Evolutionary conservation across 2,329 filamentous ascomycete species (phyloP), one percentile per base, ranked within the genome.

Genomic region (Aspergillus ochraceus): DNA sequence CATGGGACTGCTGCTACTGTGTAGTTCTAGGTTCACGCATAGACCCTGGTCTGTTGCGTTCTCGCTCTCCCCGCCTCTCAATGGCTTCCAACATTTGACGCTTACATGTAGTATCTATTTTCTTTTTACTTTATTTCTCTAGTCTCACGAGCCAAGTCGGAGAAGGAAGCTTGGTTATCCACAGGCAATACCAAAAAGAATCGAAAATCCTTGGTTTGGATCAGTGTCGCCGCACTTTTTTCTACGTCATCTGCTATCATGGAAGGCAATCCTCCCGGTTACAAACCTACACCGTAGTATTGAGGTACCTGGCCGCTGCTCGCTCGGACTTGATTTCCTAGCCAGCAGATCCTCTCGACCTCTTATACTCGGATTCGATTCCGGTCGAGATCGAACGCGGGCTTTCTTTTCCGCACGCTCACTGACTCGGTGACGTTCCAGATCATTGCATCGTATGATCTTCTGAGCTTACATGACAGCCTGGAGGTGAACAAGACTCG

Each of bases 281-380:
- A 30, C n/a, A 32, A 29, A 50, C n/a, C 22, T 54, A 26, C 52
- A 45, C 42, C 22, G 52, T 54, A 46, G 32, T 22, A n/a, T 42
- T 36, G 36, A 54, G 42, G 24, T 24, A 24, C 24, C 4, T 36
- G 12, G 11, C 32, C 26, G 24, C 54, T 39, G 17, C 22, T 57
- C 58, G 17, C 22, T 57, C 58, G 54, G 58, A 60, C 58, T 54
- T 47, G 50, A 60, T 32, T 60, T 58, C 58, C 58, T 58, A 4
- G 26, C 58, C 58, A 51, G 49, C 55, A 24, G 19, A 47, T 4
- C 12, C 19, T 12, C 22, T 12, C 45, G 4, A 12, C 17, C 42
- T 17, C 39, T 36, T 36, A 36, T 17, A 36, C 32, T 36, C 11
- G 12, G 39, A 29, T 29, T 8, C n/a, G 10, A 42, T n/a, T 14